Evolutionary conservation across 495 filamentous ascomycete species (phyloP).

Genomic region (Daldinia childiae): DNA sequence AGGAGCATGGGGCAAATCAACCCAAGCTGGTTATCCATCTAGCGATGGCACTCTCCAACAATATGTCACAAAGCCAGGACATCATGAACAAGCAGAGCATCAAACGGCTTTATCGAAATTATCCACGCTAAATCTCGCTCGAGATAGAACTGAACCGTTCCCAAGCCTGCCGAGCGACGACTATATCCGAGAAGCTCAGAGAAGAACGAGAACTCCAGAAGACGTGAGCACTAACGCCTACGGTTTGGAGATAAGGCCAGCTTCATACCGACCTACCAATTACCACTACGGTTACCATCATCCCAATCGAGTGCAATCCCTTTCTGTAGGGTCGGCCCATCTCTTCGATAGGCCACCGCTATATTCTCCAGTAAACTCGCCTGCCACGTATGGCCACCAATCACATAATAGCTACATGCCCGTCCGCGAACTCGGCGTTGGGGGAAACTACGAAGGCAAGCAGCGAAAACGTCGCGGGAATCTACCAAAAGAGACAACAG

Average conservation of each 20-base stretch:
- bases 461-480: slow-evolving; percentile 76
- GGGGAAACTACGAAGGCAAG: slow-evolving; percentile 58
- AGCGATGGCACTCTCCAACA: slow-evolving; percentile 35
- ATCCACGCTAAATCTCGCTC: slow-evolving; percentile 43
- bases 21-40: slow-evolving; percentile 43
- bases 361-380: slow-evolving; percentile 48
- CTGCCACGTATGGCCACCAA: slow-evolving; percentile 41
- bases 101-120: slow-evolving; percentile 48
- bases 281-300: slow-evolving; percentile 45
- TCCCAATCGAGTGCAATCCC: slow-evolving; percentile 50
- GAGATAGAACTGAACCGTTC: slow-evolving; percentile 27
- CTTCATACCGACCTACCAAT: slow-evolving; percentile 31
- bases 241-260: slow-evolving; percentile 28
- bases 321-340: slow-evolving; percentile 47
- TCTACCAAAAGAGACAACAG: slow-evolving; percentile 84
- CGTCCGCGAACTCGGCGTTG: slow-evolving; percentile 41
- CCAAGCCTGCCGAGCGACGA: slow-evolving; percentile 38
- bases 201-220: slow-evolving; percentile 37
- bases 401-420: slow-evolving; percentile 45
- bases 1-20: slow-evolving; percentile 47
- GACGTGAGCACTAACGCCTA: slow-evolving; percentile 34
- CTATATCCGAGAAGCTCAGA: slow-evolving; percentile 24
- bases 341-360: slow-evolving; percentile 45
- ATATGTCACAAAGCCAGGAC: slow-evolving; percentile 37
- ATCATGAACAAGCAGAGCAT: slow-evolving; percentile 36